A percentile compares a stretch with the other conserved stretches of the same genome.
phyloP scores from a whole-genome alignment of 148 eudicot genomes.

The Salicornia ramosissima region DNA sequence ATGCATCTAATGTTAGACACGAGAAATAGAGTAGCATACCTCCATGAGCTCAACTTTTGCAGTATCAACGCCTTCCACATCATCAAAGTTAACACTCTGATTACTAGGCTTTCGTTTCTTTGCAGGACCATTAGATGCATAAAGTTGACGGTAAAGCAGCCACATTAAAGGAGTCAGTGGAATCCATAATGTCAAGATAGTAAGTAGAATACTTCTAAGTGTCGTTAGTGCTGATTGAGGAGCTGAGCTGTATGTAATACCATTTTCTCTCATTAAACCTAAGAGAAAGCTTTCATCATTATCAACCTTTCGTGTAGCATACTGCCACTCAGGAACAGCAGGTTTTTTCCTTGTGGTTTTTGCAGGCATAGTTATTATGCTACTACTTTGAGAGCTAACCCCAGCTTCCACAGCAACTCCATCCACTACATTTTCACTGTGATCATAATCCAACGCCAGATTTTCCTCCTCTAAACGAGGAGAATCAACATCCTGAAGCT shows the following conservation, averaged over 20 bases:
- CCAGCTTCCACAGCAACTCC: conserved; percentile 18
- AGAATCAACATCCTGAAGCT: conserved; percentile 25
- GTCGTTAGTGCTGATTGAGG: conserved; percentile 75
- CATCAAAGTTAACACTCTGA: conserved; percentile 71
- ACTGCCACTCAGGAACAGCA: conserved; percentile 62
- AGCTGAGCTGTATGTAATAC: conserved; percentile 67
- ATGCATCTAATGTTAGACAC: neutral
- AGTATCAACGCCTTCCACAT: conserved; percentile 94
- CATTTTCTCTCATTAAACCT: conserved; percentile 77
- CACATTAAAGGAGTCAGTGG: conserved; percentile 91
- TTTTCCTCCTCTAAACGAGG: conserved; percentile 28
- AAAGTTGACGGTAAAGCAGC: conserved; percentile 85
- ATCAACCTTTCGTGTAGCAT: conserved; percentile 76
- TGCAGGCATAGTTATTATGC: conserved; percentile 21
- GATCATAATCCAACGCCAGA: conserved; percentile 8
- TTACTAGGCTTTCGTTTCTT: conserved; percentile 62
- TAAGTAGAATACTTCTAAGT: conserved; percentile 58
- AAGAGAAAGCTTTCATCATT: conserved; percentile 77
- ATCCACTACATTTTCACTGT: conserved; percentile 29
- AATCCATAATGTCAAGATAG: conserved; percentile 78
- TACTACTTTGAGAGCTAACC: conserved; percentile 12
- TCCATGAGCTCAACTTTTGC: conserved; percentile 99
- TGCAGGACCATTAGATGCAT: conserved; percentile 72
- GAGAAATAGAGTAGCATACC: conserved; percentile 40
- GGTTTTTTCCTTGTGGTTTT: conserved; percentile 29